Evolutionary conservation across 2,329 filamentous ascomycete genomes (phyloP).

Genomic region (Fusarium floridanum): DNA sequence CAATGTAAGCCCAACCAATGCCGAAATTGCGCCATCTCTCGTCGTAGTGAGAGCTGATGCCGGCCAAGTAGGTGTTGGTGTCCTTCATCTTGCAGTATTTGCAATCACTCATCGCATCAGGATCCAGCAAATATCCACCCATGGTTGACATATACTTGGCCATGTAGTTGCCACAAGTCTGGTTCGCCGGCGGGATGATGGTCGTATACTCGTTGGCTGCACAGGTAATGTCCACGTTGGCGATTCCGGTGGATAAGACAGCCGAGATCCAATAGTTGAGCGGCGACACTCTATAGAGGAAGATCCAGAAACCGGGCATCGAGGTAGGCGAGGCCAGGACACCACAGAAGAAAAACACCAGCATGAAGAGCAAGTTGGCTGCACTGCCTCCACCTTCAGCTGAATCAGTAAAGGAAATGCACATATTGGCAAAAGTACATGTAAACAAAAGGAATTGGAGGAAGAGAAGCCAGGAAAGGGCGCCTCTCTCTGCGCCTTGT

Average conservation of each 20-base stretch:
- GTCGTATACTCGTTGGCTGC: constrained; percentile 75
- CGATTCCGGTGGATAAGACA: constrained; percentile 77
- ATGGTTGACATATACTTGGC: constrained; percentile 58
- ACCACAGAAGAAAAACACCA: constrained; percentile 6
- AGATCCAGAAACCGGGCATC: constrained; percentile 63
- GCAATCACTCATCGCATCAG: constrained; percentile 62
- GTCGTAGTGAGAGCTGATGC: constrained; percentile 64
- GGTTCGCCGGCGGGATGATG: constrained; percentile 70
- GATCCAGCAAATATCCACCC: constrained; percentile 68
- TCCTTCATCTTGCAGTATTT: constrained; percentile 64
- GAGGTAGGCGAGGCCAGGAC: constrained; percentile 56
- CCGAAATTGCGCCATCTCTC: constrained; percentile 78
- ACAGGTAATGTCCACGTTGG: constrained; percentile 74
- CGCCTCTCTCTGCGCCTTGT: background rate
- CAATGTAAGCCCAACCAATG: constrained; percentile 68
- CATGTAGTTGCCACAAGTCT: constrained; percentile 73
- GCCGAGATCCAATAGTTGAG: constrained; percentile 84
- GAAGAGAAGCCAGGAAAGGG: background rate
- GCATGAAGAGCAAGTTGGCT: background rate
- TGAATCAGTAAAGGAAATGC: background rate
- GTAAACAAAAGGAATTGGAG: background rate
- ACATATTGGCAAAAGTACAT: constrained; percentile 6
- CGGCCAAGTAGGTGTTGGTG: constrained; percentile 64
- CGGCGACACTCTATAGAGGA: constrained; percentile 76
- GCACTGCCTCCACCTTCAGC: background rate